phyloP scores from a whole-genome alignment of 768 basidiomycete species.

The Pleurotus sapidus region DNA sequence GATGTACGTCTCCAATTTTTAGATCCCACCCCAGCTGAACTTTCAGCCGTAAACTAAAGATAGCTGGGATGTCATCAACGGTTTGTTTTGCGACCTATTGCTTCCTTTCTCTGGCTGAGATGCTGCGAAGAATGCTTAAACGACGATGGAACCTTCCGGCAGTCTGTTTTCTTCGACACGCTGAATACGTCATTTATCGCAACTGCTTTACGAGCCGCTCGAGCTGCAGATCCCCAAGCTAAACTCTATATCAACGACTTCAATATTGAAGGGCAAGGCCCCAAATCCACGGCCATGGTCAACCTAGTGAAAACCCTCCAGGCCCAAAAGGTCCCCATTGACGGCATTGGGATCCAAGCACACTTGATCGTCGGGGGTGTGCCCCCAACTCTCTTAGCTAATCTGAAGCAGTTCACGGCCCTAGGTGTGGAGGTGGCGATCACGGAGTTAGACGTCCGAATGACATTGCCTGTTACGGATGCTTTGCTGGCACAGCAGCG shows the following conservation, averaged over 20 bases:
- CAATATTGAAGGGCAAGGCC: conserved; percentile 19
- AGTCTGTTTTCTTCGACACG: conserved; percentile 40
- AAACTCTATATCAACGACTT: conserved; percentile 16
- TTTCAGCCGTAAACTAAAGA: conserved; percentile 15
- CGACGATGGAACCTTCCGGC: conserved; percentile 44
- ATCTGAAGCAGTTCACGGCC: conserved; percentile 36
- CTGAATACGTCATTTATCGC: conserved; percentile 34
- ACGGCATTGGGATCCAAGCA: conserved; percentile 43
- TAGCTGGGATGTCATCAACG: conserved; percentile 44
- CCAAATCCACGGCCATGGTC: conserved; percentile 40
- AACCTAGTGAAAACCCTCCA: conserved; percentile 35
- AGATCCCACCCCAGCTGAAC: too few relatives aligned
- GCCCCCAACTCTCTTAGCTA: conserved; percentile 29
- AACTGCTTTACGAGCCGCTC: conserved; percentile 39
- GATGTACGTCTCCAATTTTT: background rate
- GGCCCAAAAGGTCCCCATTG: conserved; percentile 34
- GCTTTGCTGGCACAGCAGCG: conserved; percentile 36
- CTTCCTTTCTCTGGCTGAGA: conserved; percentile 8
- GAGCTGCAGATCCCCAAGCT: conserved; percentile 12
- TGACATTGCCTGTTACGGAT: conserved; percentile 34
- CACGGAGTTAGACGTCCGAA: conserved; percentile 48
- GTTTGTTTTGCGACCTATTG: background rate
- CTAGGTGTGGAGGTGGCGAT: conserved; percentile 48
- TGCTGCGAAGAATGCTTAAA: conserved; percentile 32
- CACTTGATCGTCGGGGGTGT: conserved; percentile 44